Conservation (phyloP, 2,329 filamentous ascomycete species). For the Penicillium olsonii region DNA sequence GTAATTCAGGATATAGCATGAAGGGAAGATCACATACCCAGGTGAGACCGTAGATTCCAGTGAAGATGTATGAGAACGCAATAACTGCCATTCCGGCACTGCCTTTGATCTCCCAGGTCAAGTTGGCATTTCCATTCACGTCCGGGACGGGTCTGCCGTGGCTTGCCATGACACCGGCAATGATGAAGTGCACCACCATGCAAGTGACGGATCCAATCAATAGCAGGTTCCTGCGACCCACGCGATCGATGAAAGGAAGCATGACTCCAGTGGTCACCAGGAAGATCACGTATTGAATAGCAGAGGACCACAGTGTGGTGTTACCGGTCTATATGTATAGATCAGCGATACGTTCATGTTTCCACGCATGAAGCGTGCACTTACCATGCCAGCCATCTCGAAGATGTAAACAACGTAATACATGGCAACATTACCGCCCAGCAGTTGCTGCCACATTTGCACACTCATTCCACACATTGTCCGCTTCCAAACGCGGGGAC, state of each 20-base stretch:
- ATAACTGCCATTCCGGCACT: constrained; percentile 59
- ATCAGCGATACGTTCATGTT: neutral
- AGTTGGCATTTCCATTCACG: constrained; percentile 51
- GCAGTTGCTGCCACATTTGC: constrained; percentile 60
- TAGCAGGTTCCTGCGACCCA: constrained; percentile 52
- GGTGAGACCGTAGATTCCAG: constrained; percentile 37
- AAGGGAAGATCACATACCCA: constrained; percentile 41
- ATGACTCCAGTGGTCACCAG: constrained; percentile 54
- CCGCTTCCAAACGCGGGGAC: constrained; percentile 52
- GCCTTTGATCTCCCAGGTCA: constrained; percentile 51
- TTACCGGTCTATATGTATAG: constrained; percentile 35
- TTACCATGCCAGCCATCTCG: constrained; percentile 57
- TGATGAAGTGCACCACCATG: constrained; percentile 54
- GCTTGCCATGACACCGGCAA: constrained; percentile 55
- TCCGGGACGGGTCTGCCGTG: constrained; percentile 49
- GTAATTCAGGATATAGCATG: neutral
- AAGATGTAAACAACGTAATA: constrained; percentile 65
- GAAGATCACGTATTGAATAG: constrained; percentile 60
- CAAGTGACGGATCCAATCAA: constrained; percentile 50
- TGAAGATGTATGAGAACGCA: constrained; percentile 62
- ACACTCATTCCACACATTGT: constrained; percentile 55
- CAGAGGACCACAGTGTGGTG: constrained; percentile 53
- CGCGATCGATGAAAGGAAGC: constrained; percentile 52
- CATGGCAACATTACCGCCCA: constrained; percentile 60
- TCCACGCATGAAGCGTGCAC: neutral